A percentile compares a stretch with the other conserved stretches of the same genome.
Conservation (phyloP, 441 rosid genomes). For the Aquilaria agallochum region DNA sequence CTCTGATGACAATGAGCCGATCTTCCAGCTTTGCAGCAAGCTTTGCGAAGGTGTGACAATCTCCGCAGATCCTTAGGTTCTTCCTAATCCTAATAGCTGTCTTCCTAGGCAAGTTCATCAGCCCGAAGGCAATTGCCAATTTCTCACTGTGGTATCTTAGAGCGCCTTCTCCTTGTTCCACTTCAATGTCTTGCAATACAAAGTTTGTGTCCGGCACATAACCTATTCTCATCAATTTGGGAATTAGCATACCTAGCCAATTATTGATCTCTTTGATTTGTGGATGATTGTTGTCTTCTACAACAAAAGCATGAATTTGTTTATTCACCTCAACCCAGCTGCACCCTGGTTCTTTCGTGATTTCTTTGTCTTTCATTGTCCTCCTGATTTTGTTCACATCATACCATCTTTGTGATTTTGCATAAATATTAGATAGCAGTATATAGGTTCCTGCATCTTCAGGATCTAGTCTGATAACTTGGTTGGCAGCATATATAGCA, state of each 20-base stretch:
- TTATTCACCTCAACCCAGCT: conserved; percentile 77
- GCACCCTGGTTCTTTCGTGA: conserved; percentile 69
- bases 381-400: conserved; percentile 50
- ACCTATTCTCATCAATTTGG: conserved; percentile 41
- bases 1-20: conserved; percentile 47
- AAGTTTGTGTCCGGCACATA: conserved; percentile 65
- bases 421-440: conserved; percentile 68
- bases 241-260: conserved; percentile 36
- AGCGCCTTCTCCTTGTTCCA: conserved; percentile 64
- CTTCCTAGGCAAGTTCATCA: conserved; percentile 40
- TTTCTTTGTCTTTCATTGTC: conserved; percentile 44
- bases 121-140: conserved; percentile 55
- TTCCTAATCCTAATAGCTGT: conserved; percentile 62
- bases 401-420: conserved; percentile 61
- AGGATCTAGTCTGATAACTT: conserved; percentile 50
- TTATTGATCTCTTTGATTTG: conserved; percentile 35
- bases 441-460: conserved; percentile 69
- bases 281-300: conserved; percentile 63
- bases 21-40: conserved; percentile 48
- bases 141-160: conserved; percentile 70
- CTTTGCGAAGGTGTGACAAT: conserved; percentile 63
- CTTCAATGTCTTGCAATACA: conserved; percentile 66
- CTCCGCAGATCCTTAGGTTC: conserved; percentile 76
- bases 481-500: conserved; percentile 50
- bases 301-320: conserved; percentile 61